phyloP scores from a whole-genome alignment of 805 yeast species.

The Myxozyma geophila region DNA sequence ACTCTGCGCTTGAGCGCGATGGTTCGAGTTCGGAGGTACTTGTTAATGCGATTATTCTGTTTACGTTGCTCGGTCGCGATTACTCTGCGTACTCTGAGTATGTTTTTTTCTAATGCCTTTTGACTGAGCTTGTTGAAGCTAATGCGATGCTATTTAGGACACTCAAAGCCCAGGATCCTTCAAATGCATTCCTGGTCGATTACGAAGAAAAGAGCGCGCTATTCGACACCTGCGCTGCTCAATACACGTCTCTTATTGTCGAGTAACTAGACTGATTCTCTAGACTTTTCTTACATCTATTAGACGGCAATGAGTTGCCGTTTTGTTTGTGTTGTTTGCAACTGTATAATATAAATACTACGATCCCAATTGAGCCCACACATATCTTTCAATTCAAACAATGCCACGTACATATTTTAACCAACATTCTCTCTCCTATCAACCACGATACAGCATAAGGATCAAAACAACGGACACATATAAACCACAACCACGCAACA shows the following conservation, averaged over 20 bases:
- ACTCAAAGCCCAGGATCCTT: conserved; percentile 55
- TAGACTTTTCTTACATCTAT: not conserved
- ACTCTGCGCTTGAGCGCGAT: conserved; percentile 51
- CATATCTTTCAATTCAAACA: not conserved
- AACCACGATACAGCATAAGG: not conserved
- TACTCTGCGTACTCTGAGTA: conserved; percentile 31
- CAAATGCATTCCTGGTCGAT: conserved; percentile 63
- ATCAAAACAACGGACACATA: not conserved
- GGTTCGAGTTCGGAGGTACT: conserved; percentile 49
- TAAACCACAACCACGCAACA: not conserved
- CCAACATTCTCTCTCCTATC: not conserved
- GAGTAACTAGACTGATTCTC: conserved; percentile 11
- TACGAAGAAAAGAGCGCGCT: conserved; percentile 61
- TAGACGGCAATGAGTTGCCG: too few relatives aligned
- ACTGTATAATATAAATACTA: not conserved
- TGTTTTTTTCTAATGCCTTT: conserved; percentile 1
- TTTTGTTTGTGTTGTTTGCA: not conserved
- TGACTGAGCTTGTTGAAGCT: conserved; percentile 26
- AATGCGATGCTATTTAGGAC: conserved; percentile 46
- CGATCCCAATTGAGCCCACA: not conserved
- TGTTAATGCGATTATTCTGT: conserved; percentile 68
- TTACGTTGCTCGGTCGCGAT: conserved; percentile 58
- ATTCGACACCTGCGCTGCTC: conserved; percentile 72
- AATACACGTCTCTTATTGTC: conserved; percentile 48
- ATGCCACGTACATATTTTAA: not conserved